A percentile compares a stretch with the other conserved stretches of the same genome.
Evolutionary conservation across 179 eudicot genomes (phyloP).

Genomic region (Nepenthes alata): DNA sequence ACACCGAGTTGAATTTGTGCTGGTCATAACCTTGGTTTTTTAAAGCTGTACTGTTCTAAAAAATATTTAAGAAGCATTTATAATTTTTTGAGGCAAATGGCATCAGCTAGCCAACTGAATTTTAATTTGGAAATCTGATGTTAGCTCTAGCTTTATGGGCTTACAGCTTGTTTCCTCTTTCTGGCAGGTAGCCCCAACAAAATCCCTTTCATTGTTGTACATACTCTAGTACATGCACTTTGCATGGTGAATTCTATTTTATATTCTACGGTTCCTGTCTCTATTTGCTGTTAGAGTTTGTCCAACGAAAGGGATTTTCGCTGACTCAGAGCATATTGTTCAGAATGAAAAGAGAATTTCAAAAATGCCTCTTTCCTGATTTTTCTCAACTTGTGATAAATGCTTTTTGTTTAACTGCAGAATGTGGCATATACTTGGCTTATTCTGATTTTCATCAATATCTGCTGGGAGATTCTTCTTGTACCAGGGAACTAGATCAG

Average conservation of each 20-base stretch:
- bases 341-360: not conserved
- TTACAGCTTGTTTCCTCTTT: not conserved
- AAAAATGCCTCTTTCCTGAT: not conserved
- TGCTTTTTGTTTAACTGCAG: slow-evolving; percentile 34
- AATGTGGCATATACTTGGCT: slow-evolving; percentile 77
- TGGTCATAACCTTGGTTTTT: not conserved
- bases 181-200: not conserved
- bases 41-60: not conserved
- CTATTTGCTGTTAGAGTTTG: not conserved
- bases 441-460: slow-evolving; percentile 87
- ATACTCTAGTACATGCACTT: not conserved
- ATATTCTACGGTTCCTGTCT: not conserved
- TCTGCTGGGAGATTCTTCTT: slow-evolving; percentile 65
- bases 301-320: not conserved
- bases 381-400: not conserved
- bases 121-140: too few relatives aligned
- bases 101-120: too few relatives aligned
- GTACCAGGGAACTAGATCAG: slow-evolving; percentile 76
- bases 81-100: too few relatives aligned
- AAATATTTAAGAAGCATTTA: too few relatives aligned
- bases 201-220: not conserved
- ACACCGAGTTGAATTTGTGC: not conserved
- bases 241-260: not conserved
- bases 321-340: not conserved
- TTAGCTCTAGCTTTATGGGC: too few relatives aligned